These are phyloP conservation scores for Neurospora sp. DNA, from an alignment of 495 filamentous ascomycete genomes.

Conservation along the genomic window DNA sequence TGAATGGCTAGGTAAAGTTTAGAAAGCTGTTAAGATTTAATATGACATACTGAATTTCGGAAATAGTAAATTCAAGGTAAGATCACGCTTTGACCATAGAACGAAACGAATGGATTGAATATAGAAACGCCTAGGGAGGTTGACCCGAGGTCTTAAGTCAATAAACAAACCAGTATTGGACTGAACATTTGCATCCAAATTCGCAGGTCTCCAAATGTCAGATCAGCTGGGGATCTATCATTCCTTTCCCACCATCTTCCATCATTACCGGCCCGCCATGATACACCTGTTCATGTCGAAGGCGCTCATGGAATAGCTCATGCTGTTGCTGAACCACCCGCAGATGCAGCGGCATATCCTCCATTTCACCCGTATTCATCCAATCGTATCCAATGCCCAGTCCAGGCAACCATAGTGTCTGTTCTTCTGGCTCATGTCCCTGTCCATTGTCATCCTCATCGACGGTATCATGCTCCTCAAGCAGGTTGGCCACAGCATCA, in stretches of 20 bases:
- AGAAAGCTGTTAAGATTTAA: too few species aligned
- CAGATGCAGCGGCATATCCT: not conserved
- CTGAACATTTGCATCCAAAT: not conserved
- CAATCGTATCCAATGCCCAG: not conserved
- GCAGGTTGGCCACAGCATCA: conserved; percentile 20
- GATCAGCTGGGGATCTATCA: not conserved
- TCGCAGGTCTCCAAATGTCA: not conserved
- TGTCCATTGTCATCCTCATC: conserved; percentile 2
- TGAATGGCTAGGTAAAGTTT: too few species aligned
- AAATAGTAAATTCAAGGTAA: too few species aligned
- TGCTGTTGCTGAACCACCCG: not conserved
- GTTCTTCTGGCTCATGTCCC: not conserved
- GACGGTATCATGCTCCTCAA: conserved; percentile 16
- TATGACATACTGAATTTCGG: too few species aligned
- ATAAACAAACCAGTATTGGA: not conserved
- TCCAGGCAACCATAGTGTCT: not conserved
- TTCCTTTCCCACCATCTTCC: not conserved
- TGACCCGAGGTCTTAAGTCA: too few species aligned
- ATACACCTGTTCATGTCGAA: not conserved
- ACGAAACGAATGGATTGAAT: too few species aligned
- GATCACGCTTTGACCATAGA: too few species aligned
- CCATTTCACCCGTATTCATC: not conserved
- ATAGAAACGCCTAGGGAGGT: too few species aligned
- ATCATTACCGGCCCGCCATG: not conserved
- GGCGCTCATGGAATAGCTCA: not conserved